A percentile compares a stretch with the other conserved stretches of the same genome.
Conservation (phyloP, 192 early-diverging fungal genomes). For the Gaertneriomyces semiglobifer region DNA sequence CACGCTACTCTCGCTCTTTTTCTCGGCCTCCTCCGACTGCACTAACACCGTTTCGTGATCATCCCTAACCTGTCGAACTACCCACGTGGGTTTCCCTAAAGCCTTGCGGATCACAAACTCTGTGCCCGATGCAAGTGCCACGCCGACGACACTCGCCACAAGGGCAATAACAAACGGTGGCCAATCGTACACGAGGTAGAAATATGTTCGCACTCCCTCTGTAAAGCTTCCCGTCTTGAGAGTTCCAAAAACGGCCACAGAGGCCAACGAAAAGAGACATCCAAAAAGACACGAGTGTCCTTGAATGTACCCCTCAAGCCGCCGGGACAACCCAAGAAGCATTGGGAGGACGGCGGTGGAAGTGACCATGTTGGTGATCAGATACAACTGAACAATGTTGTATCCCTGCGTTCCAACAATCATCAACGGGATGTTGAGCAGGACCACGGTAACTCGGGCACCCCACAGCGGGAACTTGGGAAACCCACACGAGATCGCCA, state of each 20-base stretch:
- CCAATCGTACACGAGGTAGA: conserved; percentile 39
- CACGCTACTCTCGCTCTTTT: no score
- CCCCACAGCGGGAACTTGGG: conserved; percentile 19
- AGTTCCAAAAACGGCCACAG: conserved; percentile 27
- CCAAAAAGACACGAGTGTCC: conserved; percentile 32
- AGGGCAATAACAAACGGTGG: conserved; percentile 33
- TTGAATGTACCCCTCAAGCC: conserved; percentile 31
- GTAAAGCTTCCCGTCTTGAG: conserved; percentile 20
- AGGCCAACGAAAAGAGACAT: conserved; percentile 33
- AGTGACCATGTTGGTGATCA: conserved; percentile 41
- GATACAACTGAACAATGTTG: conserved; percentile 35
- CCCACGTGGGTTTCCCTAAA: conserved; percentile 14
- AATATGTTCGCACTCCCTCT: conserved; percentile 28
- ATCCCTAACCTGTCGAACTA: neutral
- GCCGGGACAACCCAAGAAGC: conserved; percentile 33
- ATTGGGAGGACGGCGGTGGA: conserved; percentile 33
- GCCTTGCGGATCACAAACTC: conserved; percentile 27
- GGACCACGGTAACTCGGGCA: conserved; percentile 18
- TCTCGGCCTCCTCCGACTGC: no score
- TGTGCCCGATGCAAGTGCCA: conserved; percentile 20
- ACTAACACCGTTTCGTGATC: neutral
- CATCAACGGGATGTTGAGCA: conserved; percentile 43
- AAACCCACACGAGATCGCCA: conserved; percentile 14
- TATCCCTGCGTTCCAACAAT: conserved; percentile 25
- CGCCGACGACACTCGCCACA: conserved; percentile 29